phyloP scores from a whole-genome alignment of 805 yeast species.

The Candida odintsovae region DNA sequence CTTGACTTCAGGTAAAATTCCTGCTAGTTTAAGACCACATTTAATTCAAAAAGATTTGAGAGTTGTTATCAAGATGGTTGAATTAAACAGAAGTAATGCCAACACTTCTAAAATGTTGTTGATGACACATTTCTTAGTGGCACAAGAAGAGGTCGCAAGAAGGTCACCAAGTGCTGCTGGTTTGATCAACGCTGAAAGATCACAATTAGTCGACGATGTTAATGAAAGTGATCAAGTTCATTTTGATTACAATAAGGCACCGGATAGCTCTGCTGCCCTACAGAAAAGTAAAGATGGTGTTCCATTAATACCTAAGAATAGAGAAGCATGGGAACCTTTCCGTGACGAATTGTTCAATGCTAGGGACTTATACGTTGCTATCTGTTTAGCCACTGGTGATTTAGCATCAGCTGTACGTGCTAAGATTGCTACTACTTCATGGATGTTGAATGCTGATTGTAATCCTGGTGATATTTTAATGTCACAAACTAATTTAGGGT shows the following conservation, averaged over 20 bases:
- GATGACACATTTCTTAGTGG: conserved; percentile 56
- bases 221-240: not conserved
- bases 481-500: conserved; percentile 65
- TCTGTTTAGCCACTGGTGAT: conserved; percentile 66
- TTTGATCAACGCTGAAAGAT: conserved; percentile 26
- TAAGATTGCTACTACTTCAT: conserved; percentile 56
- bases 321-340: conserved; percentile 65
- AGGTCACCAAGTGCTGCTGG: conserved; percentile 30
- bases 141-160: conserved; percentile 57
- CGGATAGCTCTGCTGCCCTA: not conserved
- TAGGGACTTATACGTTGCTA: conserved; percentile 69
- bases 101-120: conserved; percentile 50
- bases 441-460: conserved; percentile 71
- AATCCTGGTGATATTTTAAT: conserved; percentile 58
- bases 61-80: conserved; percentile 62
- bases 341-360: conserved; percentile 73
- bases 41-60: conserved; percentile 65
- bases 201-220: not conserved
- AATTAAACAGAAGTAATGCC: conserved; percentile 42
- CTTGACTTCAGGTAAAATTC: conserved; percentile 33
- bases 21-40: conserved; percentile 40
- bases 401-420: conserved; percentile 52
- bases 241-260: not conserved
- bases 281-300: conserved; percentile 2
- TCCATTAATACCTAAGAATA: conserved; percentile 24